Percentiles rank a stretch among this genome's conserved stretches.
These are phyloP conservation scores for Russula dissimulans DNA, from an alignment of 768 basidiomycete species.

Conservation along the genomic window DNA sequence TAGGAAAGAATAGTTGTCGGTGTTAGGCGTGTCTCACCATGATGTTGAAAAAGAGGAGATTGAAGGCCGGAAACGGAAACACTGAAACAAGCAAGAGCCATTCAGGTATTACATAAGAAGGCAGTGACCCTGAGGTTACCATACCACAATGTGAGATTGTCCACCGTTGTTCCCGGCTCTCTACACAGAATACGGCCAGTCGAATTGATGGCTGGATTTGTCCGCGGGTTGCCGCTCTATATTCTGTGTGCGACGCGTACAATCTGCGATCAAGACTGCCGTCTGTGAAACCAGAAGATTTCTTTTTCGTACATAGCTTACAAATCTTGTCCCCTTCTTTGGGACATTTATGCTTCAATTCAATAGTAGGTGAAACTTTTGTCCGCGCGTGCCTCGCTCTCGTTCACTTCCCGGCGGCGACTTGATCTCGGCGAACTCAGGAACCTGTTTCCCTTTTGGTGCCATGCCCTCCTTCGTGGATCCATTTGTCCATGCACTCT, in stretches of 20 bases:
- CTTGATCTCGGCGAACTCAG: too few relatives aligned
- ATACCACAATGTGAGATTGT: too few relatives aligned
- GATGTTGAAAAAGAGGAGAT: neutral
- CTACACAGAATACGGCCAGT: neutral
- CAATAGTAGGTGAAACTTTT: too few relatives aligned
- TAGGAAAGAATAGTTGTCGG: neutral
- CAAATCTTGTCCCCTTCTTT: too few relatives aligned
- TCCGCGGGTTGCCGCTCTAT: neutral
- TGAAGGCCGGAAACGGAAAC: neutral
- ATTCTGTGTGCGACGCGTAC: neutral
- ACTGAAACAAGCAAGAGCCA: too few relatives aligned
- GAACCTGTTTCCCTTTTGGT: neutral
- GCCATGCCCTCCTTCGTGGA: neutral
- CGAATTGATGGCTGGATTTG: neutral
- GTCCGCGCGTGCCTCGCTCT: too few relatives aligned
- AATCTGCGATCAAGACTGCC: neutral
- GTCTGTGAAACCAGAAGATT: too few relatives aligned
- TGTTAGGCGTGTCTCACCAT: constrained; percentile 23
- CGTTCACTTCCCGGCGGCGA: too few relatives aligned
- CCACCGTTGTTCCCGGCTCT: neutral
- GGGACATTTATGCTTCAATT: too few relatives aligned
- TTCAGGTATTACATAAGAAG: neutral
- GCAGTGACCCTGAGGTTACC: too few relatives aligned
- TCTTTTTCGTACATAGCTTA: too few relatives aligned
- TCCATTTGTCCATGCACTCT: neutral